Evolutionary conservation across 495 filamentous ascomycete genomes (phyloP).

Genomic region (Penicillium salamii): DNA sequence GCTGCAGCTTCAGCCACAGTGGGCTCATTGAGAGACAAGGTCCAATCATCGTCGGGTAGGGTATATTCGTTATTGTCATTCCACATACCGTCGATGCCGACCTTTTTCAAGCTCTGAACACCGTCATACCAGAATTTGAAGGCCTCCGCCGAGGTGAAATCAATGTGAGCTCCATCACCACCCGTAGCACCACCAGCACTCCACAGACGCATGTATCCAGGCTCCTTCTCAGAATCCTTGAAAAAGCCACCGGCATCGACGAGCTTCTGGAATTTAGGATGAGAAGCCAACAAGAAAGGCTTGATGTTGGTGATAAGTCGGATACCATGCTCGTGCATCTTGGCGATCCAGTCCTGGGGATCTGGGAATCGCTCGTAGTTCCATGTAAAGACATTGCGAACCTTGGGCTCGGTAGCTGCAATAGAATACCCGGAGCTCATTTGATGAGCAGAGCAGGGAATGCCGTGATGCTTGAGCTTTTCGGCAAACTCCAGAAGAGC

Average conservation of each 20-base stretch:
- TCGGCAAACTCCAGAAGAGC: conserved; percentile 57
- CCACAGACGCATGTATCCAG: conserved; percentile 61
- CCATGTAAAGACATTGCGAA: conserved; percentile 70
- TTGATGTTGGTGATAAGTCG: conserved; percentile 68
- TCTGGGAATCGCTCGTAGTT: conserved; percentile 64
- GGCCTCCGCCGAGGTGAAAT: conserved; percentile 63
- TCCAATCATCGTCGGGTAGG: conserved; percentile 61
- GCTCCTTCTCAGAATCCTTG: conserved; percentile 48
- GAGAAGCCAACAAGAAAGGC: conserved; percentile 62
- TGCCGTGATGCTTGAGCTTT: conserved; percentile 58
- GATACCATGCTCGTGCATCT: conserved; percentile 60
- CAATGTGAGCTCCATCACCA: conserved; percentile 65
- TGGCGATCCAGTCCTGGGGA: conserved; percentile 56
- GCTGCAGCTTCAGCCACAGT: conserved; percentile 28
- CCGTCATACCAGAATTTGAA: conserved; percentile 69
- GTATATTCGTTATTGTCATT: conserved; percentile 78
- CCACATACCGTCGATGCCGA: conserved; percentile 69
- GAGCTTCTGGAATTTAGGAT: conserved; percentile 60
- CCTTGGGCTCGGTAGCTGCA: conserved; percentile 61
- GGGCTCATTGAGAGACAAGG: conserved; percentile 50
- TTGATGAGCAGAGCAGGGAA: conserved; percentile 70
- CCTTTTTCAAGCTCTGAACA: conserved; percentile 54
- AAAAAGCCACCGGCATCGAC: conserved; percentile 56
- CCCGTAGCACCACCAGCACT: conserved; percentile 65
- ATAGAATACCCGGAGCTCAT: conserved; percentile 71